Base-by-base conservation (phyloP, 2,329 filamentous ascomycete genomes). In the Grosmannia serpens region DNA sequence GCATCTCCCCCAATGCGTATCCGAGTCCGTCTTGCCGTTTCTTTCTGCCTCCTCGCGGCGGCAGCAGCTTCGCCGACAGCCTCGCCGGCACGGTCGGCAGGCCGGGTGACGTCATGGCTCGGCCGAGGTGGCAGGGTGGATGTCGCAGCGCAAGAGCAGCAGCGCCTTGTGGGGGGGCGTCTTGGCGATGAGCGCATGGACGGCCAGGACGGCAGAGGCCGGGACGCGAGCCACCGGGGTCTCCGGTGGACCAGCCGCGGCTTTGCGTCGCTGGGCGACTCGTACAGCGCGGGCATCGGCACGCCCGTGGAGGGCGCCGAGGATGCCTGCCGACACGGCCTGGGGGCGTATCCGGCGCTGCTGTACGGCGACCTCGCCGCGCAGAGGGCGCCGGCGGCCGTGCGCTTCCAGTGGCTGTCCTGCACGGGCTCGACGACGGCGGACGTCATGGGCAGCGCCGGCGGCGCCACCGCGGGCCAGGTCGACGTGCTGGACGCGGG, bases 271-370 rank as follows among this genome's bases (percentile, higher is more conserved):
- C 70, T 75, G 1, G 69, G 70, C 38, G 67, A 78, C 61, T 77
- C 75, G 7, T 78, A 78, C 63, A 74, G 73, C 53, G 74, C 75
- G 4, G 75, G 75, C 35, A 78, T 78, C 59, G 76, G 75, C 57
- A 77, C 76, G 4, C 70, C 70, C 50, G 57, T 73, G 50, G 70
- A 74, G 47, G 71, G 69, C 46, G 66, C 67, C 17, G 73, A 76
- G 59, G 68, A 74, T 52, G 67, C 71, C 50, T 77, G 75, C 63
- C 71, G 74, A 26, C 73, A 66, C 29, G 75, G 75, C 46, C 60
- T 68, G 31, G 70, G 74, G 57, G 72, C 73, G n/a, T 73, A 78
- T 58, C 70, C 73, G 13, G 63, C 66, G 51, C 67, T 78, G 31
- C 70, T 78, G 54, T 66, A 70, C 44, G 55, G 63, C 15, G 75